Evolutionary conservation across 1,139 yeast genomes (phyloP).

Genomic region (Kluyveromyces marxianus): DNA sequence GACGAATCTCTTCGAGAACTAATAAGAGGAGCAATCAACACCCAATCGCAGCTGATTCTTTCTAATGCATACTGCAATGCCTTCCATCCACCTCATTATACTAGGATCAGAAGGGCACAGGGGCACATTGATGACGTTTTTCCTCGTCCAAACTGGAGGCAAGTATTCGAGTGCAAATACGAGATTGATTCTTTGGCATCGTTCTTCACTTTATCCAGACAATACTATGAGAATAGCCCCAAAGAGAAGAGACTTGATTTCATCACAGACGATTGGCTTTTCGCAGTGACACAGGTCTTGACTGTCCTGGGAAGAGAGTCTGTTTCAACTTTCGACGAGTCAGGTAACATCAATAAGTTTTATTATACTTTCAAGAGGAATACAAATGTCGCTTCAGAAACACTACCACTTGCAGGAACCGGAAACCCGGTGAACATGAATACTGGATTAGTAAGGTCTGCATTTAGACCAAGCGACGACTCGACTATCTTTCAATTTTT

Average conservation of each 20-base stretch:
- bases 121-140: slow-evolving; percentile 58
- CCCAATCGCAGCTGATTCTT: slow-evolving; percentile 59
- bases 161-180: slow-evolving; percentile 84
- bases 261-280: slow-evolving; percentile 48
- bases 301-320: slow-evolving; percentile 55
- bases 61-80: slow-evolving; percentile 82
- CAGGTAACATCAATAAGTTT: slow-evolving; percentile 45
- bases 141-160: slow-evolving; percentile 63
- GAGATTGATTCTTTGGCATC: slow-evolving; percentile 84
- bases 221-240: slow-evolving; percentile 50
- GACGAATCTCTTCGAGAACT: slow-evolving; percentile 46
- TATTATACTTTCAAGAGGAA: slow-evolving; percentile 64
- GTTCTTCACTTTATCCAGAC: slow-evolving; percentile 66
- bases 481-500: slow-evolving; percentile 75
- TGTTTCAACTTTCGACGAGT: slow-evolving; percentile 52
- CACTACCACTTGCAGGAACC: slow-evolving; percentile 65
- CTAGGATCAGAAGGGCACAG: slow-evolving; percentile 45
- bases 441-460: slow-evolving; percentile 73
- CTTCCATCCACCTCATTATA: slow-evolving; percentile 72
- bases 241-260: slow-evolving; percentile 40
- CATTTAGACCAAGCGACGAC: slow-evolving; percentile 87
- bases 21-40: slow-evolving; percentile 70
- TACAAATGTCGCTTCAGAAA: slow-evolving; percentile 74
- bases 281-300: slow-evolving; percentile 49
- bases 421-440: slow-evolving; percentile 76